Evolutionary conservation across 352 stramenopile genomes (phyloP), one percentile per base, ranked within the genome.

Genomic region (Halophytophthora batemanensis): DNA sequence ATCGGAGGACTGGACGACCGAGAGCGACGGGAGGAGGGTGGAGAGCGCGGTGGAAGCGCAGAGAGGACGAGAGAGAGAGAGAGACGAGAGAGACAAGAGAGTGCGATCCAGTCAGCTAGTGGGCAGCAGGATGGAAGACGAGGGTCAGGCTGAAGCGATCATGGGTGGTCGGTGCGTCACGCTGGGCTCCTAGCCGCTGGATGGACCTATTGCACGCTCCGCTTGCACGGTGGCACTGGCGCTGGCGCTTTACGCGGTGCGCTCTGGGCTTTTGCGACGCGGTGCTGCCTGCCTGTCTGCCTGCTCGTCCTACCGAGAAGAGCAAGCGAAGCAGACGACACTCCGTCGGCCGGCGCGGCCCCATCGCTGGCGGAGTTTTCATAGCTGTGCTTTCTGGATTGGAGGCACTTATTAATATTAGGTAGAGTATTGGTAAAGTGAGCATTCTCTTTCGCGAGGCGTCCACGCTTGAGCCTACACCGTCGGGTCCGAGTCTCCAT

Each of bases 361-460:
- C n/a, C n/a, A n/a, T n/a, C n/a, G 33, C 47, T 56, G 33, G 53
- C 42, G 56, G 56, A 59, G 47, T 52, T 63, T 63, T 59, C 41
- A 21, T 62, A 57, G 51, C 44, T 71, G 44, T 58, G 48, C 53
- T 66, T 67, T 64, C 47, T 23, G 47, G 57, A 59, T 61, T 56
- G 58, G 64, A 50, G 53, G 53, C 53, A 62, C 51, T 62, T 65
- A 68, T 68, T 66, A 68, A 49, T 49, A 49, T 39, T 49, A 49
- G 45, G 51, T 66, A 73, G 46, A 66, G 59, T 70, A 69, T 45
- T 53, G 19, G 45, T 55, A 59, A 65, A 68, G 53, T 64, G 62
- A 51, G 57, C 62, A 60, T 66, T 71, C 57, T 71, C 62, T 67
- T 68, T 40, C 47, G 46, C 23, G 19, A 52, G 39, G 13, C 19